Percentiles rank a stretch among this genome's conserved stretches.
phyloP scores from a whole-genome alignment of 495 filamentous ascomycete genomes.

The Lichenothelia convexa region DNA sequence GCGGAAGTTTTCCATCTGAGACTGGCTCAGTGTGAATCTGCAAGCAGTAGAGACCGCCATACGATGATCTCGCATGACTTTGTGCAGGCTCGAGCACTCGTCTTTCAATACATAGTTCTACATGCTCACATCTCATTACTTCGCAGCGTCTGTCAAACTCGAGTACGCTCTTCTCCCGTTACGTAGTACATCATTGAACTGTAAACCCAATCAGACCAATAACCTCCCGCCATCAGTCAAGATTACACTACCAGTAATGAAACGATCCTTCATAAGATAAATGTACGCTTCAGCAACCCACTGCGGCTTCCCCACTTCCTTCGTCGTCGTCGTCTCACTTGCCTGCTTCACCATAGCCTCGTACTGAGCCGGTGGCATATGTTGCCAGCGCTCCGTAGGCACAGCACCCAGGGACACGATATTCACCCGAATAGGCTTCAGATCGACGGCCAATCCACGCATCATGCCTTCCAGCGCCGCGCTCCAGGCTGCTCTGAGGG shows the following conservation, averaged over 20 bases:
- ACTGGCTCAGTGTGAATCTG: no score
- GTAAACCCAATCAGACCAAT: neutral
- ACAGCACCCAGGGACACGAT: slow-evolving; percentile 35
- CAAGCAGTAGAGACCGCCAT: no score
- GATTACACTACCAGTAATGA: slow-evolving; percentile 26
- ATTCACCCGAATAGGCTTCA: slow-evolving; percentile 44
- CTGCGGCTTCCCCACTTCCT: slow-evolving; percentile 29
- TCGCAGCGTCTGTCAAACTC: no score
- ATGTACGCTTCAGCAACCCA: slow-evolving; percentile 48
- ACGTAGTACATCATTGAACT: no score
- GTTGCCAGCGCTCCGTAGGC: slow-evolving; percentile 31
- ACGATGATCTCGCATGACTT: no score
- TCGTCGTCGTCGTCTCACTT: slow-evolving; percentile 21
- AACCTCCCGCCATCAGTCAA: neutral
- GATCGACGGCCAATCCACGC: slow-evolving; percentile 35
- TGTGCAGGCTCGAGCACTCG: no score
- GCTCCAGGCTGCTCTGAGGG: slow-evolving; percentile 22
- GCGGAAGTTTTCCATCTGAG: no score
- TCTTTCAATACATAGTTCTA: no score
- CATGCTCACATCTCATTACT: no score
- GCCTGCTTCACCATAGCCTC: slow-evolving; percentile 17
- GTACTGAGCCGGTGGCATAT: slow-evolving; percentile 13
- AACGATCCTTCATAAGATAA: slow-evolving; percentile 42
- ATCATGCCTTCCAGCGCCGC: slow-evolving; percentile 24
- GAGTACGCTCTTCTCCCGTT: no score